Evolutionary conservation across 2,329 filamentous ascomycete genomes (phyloP).

Genomic region (Capronia epimyces): DNA sequence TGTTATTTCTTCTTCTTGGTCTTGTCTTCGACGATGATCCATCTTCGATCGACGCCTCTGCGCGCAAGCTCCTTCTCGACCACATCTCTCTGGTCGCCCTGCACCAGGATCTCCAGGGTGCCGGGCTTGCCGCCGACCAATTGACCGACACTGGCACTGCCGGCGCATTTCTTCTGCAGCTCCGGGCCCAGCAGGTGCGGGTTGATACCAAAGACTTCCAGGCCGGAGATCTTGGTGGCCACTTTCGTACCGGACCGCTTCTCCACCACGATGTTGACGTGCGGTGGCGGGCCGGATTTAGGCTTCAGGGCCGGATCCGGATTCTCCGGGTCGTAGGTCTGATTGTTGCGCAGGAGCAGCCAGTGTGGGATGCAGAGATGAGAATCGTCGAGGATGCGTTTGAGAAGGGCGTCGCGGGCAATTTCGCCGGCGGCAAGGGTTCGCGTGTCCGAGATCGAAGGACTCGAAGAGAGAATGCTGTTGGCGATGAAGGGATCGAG

Average conservation of each 20-base stretch:
- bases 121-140: conserved; percentile 58
- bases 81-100: conserved; percentile 60
- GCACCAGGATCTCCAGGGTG: conserved; percentile 62
- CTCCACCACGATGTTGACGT: conserved; percentile 56
- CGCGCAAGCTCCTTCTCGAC: conserved; percentile 55
- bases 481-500: conserved; percentile 60
- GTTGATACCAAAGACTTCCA: conserved; percentile 58
- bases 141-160: conserved; percentile 60
- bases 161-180: conserved; percentile 61
- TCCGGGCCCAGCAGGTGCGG: conserved; percentile 59
- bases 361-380: conserved; percentile 51
- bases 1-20: conserved; percentile 55
- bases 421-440: conserved; percentile 54
- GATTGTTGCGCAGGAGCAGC: conserved; percentile 49
- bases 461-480: conserved; percentile 52
- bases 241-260: conserved; percentile 62
- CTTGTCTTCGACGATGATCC: conserved; percentile 63
- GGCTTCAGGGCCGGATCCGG: conserved; percentile 46
- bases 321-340: conserved; percentile 34
- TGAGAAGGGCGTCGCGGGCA: conserved; percentile 56
- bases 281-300: conserved; percentile 56
- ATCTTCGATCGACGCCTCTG: conserved; percentile 54
- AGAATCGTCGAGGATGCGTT: conserved; percentile 51
- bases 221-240: conserved; percentile 56
- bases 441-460: conserved; percentile 50